These are phyloP conservation scores for Rhizophagus clarus DNA, from an alignment of 192 early-diverging fungal species.

Conservation along the genomic window DNA sequence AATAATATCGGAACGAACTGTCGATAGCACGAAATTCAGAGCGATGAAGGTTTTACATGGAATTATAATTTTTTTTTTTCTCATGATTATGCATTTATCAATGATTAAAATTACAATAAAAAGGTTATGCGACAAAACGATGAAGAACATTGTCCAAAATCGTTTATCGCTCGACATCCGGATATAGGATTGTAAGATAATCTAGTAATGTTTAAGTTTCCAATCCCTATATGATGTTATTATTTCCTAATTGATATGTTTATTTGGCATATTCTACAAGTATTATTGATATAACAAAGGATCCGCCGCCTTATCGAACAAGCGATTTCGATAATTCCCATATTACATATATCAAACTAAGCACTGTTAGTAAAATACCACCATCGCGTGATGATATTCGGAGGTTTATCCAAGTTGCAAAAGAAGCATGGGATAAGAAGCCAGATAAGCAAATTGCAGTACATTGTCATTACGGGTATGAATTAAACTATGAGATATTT, in stretches of 20 bases:
- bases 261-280: slow-evolving; percentile 24
- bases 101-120: too few species aligned
- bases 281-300: slow-evolving; percentile 57
- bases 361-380: slow-evolving; percentile 55
- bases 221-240: neutral
- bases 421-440: slow-evolving; percentile 46
- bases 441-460: slow-evolving; percentile 57
- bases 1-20: slow-evolving; percentile 44
- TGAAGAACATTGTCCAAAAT: slow-evolving; percentile 50
- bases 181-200: slow-evolving; percentile 38
- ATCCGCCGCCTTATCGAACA: slow-evolving; percentile 53
- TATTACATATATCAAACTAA: slow-evolving; percentile 52
- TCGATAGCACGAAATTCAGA: slow-evolving; percentile 47
- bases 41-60: slow-evolving; percentile 50
- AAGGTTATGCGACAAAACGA: slow-evolving; percentile 58
- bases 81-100: too few species aligned
- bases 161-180: slow-evolving; percentile 52
- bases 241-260: neutral
- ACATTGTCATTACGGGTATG: slow-evolving; percentile 62
- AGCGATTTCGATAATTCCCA: slow-evolving; percentile 57
- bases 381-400: slow-evolving; percentile 48
- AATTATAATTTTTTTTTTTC: neutral
- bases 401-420: slow-evolving; percentile 44
- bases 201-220: neutral
- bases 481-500: too few species aligned